These are phyloP conservation scores for Balamuthia mandrillaris DNA, from an alignment of 208 protist species.

Conservation along the genomic window DNA sequence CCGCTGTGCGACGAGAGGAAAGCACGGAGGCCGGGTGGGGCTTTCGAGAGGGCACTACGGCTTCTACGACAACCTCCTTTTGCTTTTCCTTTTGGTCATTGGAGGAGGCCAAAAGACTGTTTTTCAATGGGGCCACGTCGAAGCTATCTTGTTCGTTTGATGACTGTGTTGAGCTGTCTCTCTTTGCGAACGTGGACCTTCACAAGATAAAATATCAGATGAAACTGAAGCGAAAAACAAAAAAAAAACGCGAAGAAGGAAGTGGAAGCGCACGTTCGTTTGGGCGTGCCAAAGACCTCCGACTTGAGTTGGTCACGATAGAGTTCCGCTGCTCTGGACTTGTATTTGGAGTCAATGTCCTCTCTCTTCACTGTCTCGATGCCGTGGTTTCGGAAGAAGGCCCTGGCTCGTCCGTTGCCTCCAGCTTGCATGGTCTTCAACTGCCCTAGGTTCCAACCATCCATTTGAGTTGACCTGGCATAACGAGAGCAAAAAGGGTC, in stretches of 20 bases:
- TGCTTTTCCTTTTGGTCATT: too few relatives aligned
- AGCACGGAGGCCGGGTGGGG: neutral
- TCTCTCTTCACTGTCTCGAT: neutral
- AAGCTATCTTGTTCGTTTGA: too few relatives aligned
- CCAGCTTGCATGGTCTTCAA: constrained; percentile 4
- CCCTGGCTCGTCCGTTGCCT: neutral
- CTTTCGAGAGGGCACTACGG: too few relatives aligned
- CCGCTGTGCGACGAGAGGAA: neutral
- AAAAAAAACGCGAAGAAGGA: neutral
- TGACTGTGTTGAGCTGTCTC: too few relatives aligned
- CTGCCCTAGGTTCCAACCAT: constrained; percentile 11
- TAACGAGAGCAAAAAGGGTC: too few relatives aligned
- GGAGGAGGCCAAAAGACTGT: too few relatives aligned
- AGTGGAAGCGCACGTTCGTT: neutral
- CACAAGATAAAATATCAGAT: too few relatives aligned
- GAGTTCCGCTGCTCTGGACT: constrained; percentile 22
- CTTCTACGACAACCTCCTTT: neutral
- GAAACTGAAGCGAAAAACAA: too few relatives aligned
- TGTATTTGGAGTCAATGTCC: constrained; percentile 29
- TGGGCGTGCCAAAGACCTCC: constrained; percentile 25
- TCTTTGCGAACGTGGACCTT: too few relatives aligned
- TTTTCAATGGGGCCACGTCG: too few relatives aligned
- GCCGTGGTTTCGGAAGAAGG: constrained; percentile 28
- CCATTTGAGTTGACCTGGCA: neutral
- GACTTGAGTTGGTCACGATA: constrained; percentile 28